Evolutionary conservation across 1,284 basidiomycete species (phyloP), one percentile per base, ranked within the genome.

Genomic region (Leucoagaricus sp.): DNA sequence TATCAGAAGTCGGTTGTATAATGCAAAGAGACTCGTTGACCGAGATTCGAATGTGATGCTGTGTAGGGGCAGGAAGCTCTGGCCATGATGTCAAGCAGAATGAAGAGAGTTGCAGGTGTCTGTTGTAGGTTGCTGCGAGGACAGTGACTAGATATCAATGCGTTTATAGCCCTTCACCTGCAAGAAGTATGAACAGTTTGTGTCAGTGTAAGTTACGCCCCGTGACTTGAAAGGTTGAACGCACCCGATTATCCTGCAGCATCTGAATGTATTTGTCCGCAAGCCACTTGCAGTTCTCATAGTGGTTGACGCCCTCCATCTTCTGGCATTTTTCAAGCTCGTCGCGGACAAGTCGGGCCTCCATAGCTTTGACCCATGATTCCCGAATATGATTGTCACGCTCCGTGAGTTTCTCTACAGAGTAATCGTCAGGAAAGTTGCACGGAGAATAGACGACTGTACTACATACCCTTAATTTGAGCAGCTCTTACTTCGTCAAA

Each of bases 321-420:
- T 86, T 83, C 71, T 96, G 93, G 75, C 96, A 99, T 73, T 94
- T 96, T 61, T 87, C 84, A 56, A 99, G 84, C 74, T 97, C 93
- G 61, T 94, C 89, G 61, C 89, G 86, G 52, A 98, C 93, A 58
- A 99, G 80, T 49, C 93, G 86, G 23, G 89, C 87, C 75, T 98
- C 94, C 94, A 98, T 97, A 25, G 91, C 87, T 67, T 87, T 89
- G 45, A 98, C 82, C 96, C 96, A 99, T 56, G 91, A 90, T 76
- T 97, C 94, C 58, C 93, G 89, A 67, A 98, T 81, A 72, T 85
- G 81, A 47, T 86, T 78, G 59, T 96, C 94, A 49, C 92, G 89
- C 62, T 83, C 81, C 63, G 81, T 72, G 46, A 89, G 69, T 69
- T 81, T 84, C 25, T 80, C 88, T 90, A 56, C 15, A 53, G 40